These are phyloP conservation scores for Lepidium didymum DNA, from an alignment of 345 rosid species.

Conservation along the genomic window DNA sequence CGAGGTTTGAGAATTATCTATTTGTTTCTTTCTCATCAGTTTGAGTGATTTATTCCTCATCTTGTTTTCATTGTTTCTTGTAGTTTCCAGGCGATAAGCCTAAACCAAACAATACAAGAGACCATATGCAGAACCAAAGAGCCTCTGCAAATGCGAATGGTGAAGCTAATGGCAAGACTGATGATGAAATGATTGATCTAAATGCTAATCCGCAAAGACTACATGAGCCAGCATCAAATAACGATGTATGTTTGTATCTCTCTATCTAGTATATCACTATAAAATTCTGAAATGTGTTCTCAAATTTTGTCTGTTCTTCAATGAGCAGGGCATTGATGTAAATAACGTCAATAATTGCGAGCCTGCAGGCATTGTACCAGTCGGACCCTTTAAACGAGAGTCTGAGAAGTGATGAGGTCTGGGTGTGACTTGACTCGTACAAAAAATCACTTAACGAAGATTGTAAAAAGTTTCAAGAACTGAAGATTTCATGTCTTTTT, in stretches of 20 bases:
- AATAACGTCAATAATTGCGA: slow-evolving; percentile 48
- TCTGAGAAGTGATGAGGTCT: slow-evolving; percentile 45
- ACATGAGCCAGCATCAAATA: slow-evolving; percentile 44
- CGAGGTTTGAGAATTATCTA: slow-evolving; percentile 47
- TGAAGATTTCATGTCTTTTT: not conserved
- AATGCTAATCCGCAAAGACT: slow-evolving; percentile 58
- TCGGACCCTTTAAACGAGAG: slow-evolving; percentile 54
- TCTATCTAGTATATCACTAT: not conserved
- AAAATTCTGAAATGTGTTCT: not conserved
- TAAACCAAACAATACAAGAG: slow-evolving; percentile 36
- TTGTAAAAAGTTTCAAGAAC: not conserved
- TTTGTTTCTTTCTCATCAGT: not conserved
- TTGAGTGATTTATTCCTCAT: not conserved
- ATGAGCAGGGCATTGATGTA: slow-evolving; percentile 47
- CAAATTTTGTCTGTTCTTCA: not conserved
- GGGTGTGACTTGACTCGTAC: not conserved
- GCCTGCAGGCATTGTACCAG: slow-evolving; percentile 44
- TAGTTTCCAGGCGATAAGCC: slow-evolving; percentile 82
- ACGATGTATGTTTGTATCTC: slow-evolving; percentile 35
- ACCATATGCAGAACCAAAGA: slow-evolving; percentile 44
- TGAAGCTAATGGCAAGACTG: slow-evolving; percentile 39
- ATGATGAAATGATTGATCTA: slow-evolving; percentile 57
- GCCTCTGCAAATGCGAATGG: slow-evolving; percentile 34
- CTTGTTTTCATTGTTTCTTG: slow-evolving; percentile 11
- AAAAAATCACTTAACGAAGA: not conserved